Percentiles rank a stretch among this genome's conserved stretches.
phyloP scores from a whole-genome alignment of 345 rosid species.

The Ceriops decandra region DNA sequence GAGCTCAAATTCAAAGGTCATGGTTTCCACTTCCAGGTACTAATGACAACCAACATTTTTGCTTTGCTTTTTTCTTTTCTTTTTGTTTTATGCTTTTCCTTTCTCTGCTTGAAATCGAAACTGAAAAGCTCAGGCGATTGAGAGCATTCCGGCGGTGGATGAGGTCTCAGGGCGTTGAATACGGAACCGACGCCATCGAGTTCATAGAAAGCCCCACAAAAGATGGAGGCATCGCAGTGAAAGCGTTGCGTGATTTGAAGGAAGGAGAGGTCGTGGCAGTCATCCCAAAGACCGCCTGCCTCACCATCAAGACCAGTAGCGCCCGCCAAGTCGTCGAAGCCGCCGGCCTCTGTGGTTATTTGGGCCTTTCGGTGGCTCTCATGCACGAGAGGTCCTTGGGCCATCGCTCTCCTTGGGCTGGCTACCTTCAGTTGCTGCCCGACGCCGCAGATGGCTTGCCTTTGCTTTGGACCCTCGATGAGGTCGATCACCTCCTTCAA shows the following conservation, averaged over 20 bases:
- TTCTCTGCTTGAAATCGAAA: no score
- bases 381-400: conserved; percentile 83
- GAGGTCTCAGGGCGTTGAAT: conserved; percentile 57
- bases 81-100: no score
- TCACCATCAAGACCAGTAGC: conserved; percentile 59
- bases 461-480: conserved; percentile 55
- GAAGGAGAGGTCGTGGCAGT: conserved; percentile 71
- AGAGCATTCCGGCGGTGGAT: conserved; percentile 91
- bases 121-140: conserved; percentile 44
- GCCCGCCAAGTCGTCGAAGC: conserved; percentile 51
- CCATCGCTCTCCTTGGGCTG: conserved; percentile 66
- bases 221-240: conserved; percentile 54
- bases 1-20: no score
- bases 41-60: no score
- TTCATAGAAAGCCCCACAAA: conserved; percentile 40
- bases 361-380: conserved; percentile 69
- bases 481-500: conserved; percentile 55
- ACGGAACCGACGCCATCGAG: conserved; percentile 43
- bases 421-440: conserved; percentile 73
- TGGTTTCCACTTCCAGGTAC: no score
- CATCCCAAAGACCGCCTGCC: conserved; percentile 78
- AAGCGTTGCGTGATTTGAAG: conserved; percentile 49
- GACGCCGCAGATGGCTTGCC: conserved; percentile 53
- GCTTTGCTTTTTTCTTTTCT: no score
- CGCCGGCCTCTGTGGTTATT: conserved; percentile 55